phyloP scores from a whole-genome alignment of 2,329 filamentous ascomycete species.

The Dryadomyces quercus-mongolicae region DNA sequence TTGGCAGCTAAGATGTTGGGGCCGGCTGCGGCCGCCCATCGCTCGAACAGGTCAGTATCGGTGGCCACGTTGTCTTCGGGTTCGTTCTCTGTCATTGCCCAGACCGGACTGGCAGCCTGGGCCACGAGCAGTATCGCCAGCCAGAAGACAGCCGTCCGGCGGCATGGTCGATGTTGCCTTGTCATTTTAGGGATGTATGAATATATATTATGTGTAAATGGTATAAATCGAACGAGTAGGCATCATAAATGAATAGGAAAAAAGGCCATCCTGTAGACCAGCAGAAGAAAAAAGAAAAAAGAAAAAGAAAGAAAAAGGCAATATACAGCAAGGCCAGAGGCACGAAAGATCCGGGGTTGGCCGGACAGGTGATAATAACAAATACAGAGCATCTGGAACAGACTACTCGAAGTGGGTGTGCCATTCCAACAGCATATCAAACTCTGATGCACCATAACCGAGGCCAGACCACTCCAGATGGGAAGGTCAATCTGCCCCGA shows the following conservation, averaged over 20 bases:
- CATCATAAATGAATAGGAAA: neutral
- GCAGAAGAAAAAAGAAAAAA: neutral
- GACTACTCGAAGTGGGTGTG: no score
- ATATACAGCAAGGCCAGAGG: no score
- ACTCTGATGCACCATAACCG: no score
- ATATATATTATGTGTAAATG: neutral
- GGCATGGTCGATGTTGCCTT: slow-evolving; percentile 1
- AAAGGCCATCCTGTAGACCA: neutral
- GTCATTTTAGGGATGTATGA: neutral
- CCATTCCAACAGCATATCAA: no score
- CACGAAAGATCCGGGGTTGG: neutral
- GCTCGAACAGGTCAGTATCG: neutral
- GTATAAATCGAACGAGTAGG: no score
- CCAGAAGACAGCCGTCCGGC: slow-evolving; percentile 8
- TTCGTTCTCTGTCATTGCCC: slow-evolving; percentile 6
- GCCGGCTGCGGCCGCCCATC: neutral
- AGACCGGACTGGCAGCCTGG: slow-evolving; percentile 8
- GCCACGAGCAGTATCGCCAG: slow-evolving; percentile 14
- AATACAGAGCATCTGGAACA: no score
- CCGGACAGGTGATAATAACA: neutral
- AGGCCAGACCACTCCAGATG: no score
- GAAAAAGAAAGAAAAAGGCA: neutral
- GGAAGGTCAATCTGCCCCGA: no score
- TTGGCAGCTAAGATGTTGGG: slow-evolving; percentile 8
- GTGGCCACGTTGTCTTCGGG: neutral